phyloP scores from a whole-genome alignment of 1,284 basidiomycete species.

The Fomitopsis pinicola region DNA sequence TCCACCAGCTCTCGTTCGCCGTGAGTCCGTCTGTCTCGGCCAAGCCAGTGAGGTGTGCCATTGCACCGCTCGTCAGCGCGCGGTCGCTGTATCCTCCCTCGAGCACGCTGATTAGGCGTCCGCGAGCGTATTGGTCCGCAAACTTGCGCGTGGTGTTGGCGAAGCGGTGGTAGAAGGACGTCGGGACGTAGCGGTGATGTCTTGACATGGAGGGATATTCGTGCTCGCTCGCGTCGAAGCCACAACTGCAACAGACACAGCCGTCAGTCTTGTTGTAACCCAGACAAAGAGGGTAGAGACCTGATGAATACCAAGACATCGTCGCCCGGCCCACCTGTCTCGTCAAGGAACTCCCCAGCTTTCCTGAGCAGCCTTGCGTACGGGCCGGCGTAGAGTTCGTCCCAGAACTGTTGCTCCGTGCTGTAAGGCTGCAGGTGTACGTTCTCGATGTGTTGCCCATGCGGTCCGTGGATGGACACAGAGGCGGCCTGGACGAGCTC shows the following conservation, averaged over 20 bases:
- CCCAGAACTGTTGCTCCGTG: constrained; percentile 76
- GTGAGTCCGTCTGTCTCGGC: constrained; percentile 31
- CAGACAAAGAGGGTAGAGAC: constrained; percentile 30
- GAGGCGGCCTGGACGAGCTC: constrained; percentile 83
- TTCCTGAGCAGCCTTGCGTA: constrained; percentile 72
- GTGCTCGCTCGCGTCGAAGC: constrained; percentile 93
- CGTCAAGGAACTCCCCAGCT: constrained; percentile 70
- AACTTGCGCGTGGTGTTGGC: constrained; percentile 70
- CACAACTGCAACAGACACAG: constrained; percentile 45
- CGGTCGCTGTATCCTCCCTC: constrained; percentile 96
- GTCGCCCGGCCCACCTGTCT: constrained; percentile 61
- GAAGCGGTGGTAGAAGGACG: constrained; percentile 84
- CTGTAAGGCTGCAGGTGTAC: constrained; percentile 82
- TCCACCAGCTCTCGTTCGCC: constrained; percentile 68
- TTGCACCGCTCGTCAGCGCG: constrained; percentile 75
- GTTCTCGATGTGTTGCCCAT: constrained; percentile 91
- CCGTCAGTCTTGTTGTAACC: background rate
- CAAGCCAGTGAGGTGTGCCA: constrained; percentile 77
- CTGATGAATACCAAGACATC: constrained; percentile 85
- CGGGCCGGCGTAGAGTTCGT: constrained; percentile 62
- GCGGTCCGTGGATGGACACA: constrained; percentile 72
- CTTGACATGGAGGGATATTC: constrained; percentile 91
- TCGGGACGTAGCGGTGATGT: constrained; percentile 87
- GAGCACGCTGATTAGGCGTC: constrained; percentile 81
- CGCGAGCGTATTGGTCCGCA: constrained; percentile 62